phyloP scores from a whole-genome alignment of 2,329 filamentous ascomycete species.

The Neonectria punicea region DNA sequence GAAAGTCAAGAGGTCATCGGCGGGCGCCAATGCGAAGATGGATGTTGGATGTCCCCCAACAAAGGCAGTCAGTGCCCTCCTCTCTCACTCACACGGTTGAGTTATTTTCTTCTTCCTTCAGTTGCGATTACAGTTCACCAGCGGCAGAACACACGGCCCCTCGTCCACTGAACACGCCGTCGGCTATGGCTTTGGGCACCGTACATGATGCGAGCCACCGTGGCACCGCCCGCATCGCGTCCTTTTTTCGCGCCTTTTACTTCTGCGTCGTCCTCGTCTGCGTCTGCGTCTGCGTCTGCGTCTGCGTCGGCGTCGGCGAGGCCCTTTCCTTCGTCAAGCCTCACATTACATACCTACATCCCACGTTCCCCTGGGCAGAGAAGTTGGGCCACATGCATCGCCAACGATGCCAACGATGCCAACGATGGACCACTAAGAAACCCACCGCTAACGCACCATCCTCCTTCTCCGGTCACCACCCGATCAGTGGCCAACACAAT shows the following conservation, averaged over 20 bases:
- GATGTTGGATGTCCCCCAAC: not conserved
- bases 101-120: not conserved
- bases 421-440: not conserved
- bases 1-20: not conserved
- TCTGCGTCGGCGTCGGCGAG: not conserved
- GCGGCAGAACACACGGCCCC: not conserved
- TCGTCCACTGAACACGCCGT: not conserved
- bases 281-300: no score
- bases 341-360: no score
- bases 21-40: not conserved
- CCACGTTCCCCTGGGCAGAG: no score
- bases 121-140: not conserved
- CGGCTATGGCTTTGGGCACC: slow-evolving; percentile 7
- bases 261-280: not conserved
- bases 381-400: slow-evolving; percentile 22
- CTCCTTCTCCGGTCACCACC: slow-evolving; percentile 20
- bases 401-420: slow-evolving; percentile 4
- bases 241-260: slow-evolving; percentile 10
- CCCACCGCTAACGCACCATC: slow-evolving; percentile 23
- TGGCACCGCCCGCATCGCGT: slow-evolving; percentile 12
- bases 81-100: not conserved
- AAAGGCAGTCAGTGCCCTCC: not conserved
- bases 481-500: slow-evolving; percentile 10
- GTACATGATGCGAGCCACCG: slow-evolving; percentile 26
- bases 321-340: not conserved